Percentiles rank a stretch among this genome's conserved stretches.
Evolutionary conservation across 106 monocot genomes (phyloP).

Genomic region (Agapanthus africanus): DNA sequence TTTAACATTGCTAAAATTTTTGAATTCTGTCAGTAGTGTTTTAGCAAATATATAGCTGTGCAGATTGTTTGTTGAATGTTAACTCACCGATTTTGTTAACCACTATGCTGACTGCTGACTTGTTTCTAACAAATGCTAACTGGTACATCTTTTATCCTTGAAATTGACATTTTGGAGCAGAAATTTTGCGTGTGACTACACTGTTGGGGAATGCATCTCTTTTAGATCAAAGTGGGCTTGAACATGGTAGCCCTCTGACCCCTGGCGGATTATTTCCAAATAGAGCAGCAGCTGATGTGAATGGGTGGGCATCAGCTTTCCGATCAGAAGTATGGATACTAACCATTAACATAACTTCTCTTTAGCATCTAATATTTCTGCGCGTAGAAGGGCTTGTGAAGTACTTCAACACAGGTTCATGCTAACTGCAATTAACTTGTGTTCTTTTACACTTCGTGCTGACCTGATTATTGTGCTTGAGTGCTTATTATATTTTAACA

Average conservation of each 20-base stretch:
- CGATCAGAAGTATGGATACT: constrained; percentile 86
- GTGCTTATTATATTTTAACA: not conserved
- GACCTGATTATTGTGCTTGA: not conserved
- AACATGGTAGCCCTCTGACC: constrained; percentile 69
- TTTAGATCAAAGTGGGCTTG: constrained; percentile 69
- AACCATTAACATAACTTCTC: constrained; percentile 69
- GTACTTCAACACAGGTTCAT: no score
- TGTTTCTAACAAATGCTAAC: constrained; percentile 53
- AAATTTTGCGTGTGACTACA: constrained; percentile 79
- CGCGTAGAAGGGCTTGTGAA: no score
- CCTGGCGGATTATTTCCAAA: constrained; percentile 74
- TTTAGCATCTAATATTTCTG: constrained; percentile 48
- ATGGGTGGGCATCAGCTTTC: constrained; percentile 65
- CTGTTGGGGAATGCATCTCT: constrained; percentile 77
- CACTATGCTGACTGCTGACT: constrained; percentile 51
- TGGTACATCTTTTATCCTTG: constrained; percentile 48
- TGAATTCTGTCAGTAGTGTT: not conserved
- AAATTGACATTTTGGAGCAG: constrained; percentile 64
- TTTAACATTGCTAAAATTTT: not conserved
- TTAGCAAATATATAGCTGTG: not conserved
- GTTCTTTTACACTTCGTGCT: not conserved
- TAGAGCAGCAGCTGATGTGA: constrained; percentile 60
- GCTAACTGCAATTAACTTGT: no score
- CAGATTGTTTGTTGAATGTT: not conserved
- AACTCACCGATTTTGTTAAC: not conserved